Conservation (phyloP, 2,329 filamentous ascomycete species). For the Lithohypha guttulata region DNA sequence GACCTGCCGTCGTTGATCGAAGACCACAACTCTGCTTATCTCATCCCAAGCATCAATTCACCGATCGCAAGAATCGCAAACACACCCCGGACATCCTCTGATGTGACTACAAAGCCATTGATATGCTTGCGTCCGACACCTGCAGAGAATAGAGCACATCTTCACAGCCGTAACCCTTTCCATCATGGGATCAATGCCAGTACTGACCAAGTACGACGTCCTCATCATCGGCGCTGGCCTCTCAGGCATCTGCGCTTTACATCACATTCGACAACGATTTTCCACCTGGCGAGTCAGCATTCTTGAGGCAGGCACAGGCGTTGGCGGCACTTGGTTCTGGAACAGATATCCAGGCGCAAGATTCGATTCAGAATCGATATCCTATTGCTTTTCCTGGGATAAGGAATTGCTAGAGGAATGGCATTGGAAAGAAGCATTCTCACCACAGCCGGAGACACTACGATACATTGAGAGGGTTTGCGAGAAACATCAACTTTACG, state of each 20-base stretch:
- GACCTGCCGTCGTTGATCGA: no score
- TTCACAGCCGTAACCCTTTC: no score
- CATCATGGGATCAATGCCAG: no score
- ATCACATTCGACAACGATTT: constrained; percentile 23
- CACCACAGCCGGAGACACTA: constrained; percentile 29
- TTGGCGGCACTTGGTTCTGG: constrained; percentile 40
- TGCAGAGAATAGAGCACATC: no score
- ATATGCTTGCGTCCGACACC: no score
- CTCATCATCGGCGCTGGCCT: constrained; percentile 19
- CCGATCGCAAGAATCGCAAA: no score
- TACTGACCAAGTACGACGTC: no score
- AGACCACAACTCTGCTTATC: no score
- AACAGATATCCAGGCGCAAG: constrained; percentile 46
- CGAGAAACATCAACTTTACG: constrained; percentile 28
- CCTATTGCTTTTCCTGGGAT: constrained; percentile 44
- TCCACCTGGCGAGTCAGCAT: constrained; percentile 24
- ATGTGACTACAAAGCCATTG: no score
- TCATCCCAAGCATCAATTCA: no score
- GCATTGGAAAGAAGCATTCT: constrained; percentile 35
- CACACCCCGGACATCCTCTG: no score
- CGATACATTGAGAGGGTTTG: constrained; percentile 33
- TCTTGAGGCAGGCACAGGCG: constrained; percentile 27
- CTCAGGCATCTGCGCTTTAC: constrained; percentile 17
- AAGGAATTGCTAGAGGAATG: constrained; percentile 29
- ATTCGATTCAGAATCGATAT: constrained; percentile 44